Conservation (phyloP, 1,139 yeast species). For the Candida sanyaensis region DNA sequence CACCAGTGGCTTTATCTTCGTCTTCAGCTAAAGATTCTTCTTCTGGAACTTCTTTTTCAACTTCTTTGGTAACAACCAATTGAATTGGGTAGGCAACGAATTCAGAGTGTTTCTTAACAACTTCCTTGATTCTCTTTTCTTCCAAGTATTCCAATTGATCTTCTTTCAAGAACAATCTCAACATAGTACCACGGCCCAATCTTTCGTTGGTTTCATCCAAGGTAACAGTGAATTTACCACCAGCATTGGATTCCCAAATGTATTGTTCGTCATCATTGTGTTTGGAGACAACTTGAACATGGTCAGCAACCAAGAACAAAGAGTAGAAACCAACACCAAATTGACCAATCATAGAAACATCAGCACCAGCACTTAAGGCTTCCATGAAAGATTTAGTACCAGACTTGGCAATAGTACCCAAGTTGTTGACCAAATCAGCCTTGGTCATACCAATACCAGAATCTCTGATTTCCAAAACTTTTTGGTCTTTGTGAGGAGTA, state of each 20-base stretch:
- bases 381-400: constrained; percentile 99
- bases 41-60: constrained; percentile 90
- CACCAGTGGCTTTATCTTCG: constrained; percentile 49
- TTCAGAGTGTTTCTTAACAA: constrained; percentile 99
- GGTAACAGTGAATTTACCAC: constrained; percentile 98
- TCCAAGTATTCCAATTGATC: constrained; percentile 99
- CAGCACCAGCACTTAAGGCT: constrained; percentile 99
- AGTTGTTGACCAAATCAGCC: constrained; percentile 97
- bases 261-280: constrained; percentile 99
- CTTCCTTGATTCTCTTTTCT: constrained; percentile 99
- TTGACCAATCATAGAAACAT: constrained; percentile 99
- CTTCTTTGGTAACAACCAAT: constrained; percentile 97
- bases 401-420: constrained; percentile 99
- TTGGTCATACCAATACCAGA: constrained; percentile 99
- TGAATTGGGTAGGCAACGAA: constrained; percentile 99
- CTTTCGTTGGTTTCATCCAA: constrained; percentile 84
- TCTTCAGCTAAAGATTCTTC: constrained; percentile 64
- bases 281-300: constrained; percentile 97
- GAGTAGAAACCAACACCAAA: constrained; percentile 99
- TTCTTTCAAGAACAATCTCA: constrained; percentile 96
- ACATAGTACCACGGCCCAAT: constrained; percentile 92
- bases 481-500: constrained; percentile 93
- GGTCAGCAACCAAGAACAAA: constrained; percentile 98
- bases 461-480: constrained; percentile 96
- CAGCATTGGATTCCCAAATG: constrained; percentile 99